These are phyloP conservation scores for Triadica sebifera DNA, from an alignment of 345 rosid genomes.

Conservation along the genomic window DNA sequence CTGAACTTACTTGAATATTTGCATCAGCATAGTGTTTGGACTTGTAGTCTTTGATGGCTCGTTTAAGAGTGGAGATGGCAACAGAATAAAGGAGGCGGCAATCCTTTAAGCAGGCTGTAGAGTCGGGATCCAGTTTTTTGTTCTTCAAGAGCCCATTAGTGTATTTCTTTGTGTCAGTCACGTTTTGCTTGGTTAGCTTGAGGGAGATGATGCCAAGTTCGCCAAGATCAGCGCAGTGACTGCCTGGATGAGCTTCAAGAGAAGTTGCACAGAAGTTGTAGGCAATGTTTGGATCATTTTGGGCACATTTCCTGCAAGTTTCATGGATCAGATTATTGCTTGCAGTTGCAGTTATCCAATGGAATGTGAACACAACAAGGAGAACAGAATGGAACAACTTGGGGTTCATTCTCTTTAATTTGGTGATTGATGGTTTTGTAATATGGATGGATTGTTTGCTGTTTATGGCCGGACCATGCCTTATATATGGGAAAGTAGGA, in stretches of 20 bases:
- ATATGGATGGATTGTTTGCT: too few relatives aligned
- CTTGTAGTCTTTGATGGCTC: constrained; percentile 41
- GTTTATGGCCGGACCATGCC: not conserved
- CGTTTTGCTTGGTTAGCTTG: constrained; percentile 33
- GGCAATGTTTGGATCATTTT: constrained; percentile 36
- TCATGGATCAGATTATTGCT: constrained; percentile 28
- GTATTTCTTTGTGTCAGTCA: constrained; percentile 36
- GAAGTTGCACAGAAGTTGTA: constrained; percentile 46
- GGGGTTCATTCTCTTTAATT: too few relatives aligned
- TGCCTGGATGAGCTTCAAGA: constrained; percentile 34
- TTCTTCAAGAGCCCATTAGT: constrained; percentile 33
- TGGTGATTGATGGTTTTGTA: too few relatives aligned
- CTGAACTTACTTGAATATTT: constrained; percentile 43
- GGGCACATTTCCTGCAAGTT: constrained; percentile 47
- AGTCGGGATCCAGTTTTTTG: constrained; percentile 31
- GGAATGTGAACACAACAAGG: too few relatives aligned
- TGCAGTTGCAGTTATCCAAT: not conserved
- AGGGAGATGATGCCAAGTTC: constrained; percentile 51
- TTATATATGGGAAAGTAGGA: not conserved
- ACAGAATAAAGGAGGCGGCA: constrained; percentile 55
- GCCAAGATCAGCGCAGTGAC: constrained; percentile 33
- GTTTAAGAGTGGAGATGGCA: constrained; percentile 29
- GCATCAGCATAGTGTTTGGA: constrained; percentile 38
- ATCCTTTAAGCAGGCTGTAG: constrained; percentile 37
- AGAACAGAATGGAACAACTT: too few relatives aligned